Conservation (phyloP, 2,329 filamentous ascomycete species). For the Domatiomyces globalis region DNA sequence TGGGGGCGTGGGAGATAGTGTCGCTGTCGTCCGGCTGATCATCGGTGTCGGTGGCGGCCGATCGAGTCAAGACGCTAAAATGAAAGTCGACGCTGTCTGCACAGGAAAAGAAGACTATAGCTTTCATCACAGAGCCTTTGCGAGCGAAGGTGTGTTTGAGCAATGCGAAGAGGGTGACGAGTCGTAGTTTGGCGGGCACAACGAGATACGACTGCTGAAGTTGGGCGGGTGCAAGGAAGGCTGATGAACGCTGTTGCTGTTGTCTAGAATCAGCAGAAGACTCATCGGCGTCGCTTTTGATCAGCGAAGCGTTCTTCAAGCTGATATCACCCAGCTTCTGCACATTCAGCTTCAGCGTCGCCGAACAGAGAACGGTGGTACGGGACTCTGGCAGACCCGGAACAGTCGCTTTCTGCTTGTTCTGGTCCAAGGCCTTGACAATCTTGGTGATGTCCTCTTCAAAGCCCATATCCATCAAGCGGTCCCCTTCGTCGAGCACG, state of each 20-base stretch:
- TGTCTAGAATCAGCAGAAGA: conserved; percentile 38
- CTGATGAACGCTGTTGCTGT: conserved; percentile 31
- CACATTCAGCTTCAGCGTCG: conserved; percentile 95
- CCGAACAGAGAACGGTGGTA: conserved; percentile 83
- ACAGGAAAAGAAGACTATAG: conserved; percentile 91
- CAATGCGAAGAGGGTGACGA: conserved; percentile 74
- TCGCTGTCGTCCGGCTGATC: conserved; percentile 18
- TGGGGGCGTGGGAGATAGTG: not conserved
- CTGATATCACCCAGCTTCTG: conserved; percentile 89
- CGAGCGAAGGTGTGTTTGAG: conserved; percentile 78
- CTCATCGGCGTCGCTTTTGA: conserved; percentile 52
- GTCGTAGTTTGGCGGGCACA: conserved; percentile 72
- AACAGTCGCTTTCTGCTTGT: conserved; percentile 44
- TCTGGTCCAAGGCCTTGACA: conserved; percentile 60
- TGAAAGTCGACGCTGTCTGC: conserved; percentile 96
- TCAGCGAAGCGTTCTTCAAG: conserved; percentile 78
- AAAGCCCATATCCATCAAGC: conserved; percentile 96
- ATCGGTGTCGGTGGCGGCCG: conserved; percentile 10
- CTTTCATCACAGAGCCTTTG: conserved; percentile 87
- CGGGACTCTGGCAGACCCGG: conserved; percentile 56
- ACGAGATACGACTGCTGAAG: conserved; percentile 85
- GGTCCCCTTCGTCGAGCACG: conserved; percentile 87
- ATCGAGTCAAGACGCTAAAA: conserved; percentile 59
- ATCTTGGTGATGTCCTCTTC: conserved; percentile 86
- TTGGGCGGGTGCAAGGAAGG: conserved; percentile 77